Evolutionary conservation across 768 basidiomycete species (phyloP), one percentile per base, ranked within the genome.

Genomic region (Suillus hirtellus): DNA sequence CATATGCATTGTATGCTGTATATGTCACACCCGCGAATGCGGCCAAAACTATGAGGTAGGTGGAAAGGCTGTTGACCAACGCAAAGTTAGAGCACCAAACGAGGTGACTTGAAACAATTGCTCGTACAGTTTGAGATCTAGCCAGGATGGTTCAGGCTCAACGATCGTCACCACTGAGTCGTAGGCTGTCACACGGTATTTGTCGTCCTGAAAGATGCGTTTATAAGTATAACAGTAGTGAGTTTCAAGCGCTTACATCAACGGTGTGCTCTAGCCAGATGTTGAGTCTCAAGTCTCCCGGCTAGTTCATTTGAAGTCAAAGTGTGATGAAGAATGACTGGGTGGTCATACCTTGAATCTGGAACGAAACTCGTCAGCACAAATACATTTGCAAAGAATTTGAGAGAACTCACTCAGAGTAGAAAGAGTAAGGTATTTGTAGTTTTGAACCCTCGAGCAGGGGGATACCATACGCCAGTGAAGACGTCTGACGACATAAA

Each of bases 81-180:
- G 21, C 56, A 50, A 21, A 52, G 60, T n/a, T 10, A 37, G 8
- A 58, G 40, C 17, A 42, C 40, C 9, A 35, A 63, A 64, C 54
- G 8, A 17, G 19, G 50, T n/a, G 52, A 21, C 12, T 38, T 8
- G 1, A 44, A 11, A 8, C 47, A 35, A 65, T 24, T 49, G n/a
- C 31, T 77, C 91, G 50, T 68, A 93, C 93, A 93, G 82, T 73
- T 92, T 89, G 70, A 89, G 80, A 75, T 95, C 93, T 67, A 93
- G 86, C 72, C 89, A 81, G 35, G 91, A 91, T 44, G 84, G 70
- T 63, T 89, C 88, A 19, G 93, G 91, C 71, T 95, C 92, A 43
- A 94, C 90, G 40, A 95, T 80, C 8, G 86, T 88, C 58, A 95
- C 84, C 56, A 93, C 80, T 0, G 88, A 86, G 68, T 94, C 90